Evolutionary conservation across 2,329 filamentous ascomycete genomes (phyloP).

Genomic region (Verticillium klebahnii): DNA sequence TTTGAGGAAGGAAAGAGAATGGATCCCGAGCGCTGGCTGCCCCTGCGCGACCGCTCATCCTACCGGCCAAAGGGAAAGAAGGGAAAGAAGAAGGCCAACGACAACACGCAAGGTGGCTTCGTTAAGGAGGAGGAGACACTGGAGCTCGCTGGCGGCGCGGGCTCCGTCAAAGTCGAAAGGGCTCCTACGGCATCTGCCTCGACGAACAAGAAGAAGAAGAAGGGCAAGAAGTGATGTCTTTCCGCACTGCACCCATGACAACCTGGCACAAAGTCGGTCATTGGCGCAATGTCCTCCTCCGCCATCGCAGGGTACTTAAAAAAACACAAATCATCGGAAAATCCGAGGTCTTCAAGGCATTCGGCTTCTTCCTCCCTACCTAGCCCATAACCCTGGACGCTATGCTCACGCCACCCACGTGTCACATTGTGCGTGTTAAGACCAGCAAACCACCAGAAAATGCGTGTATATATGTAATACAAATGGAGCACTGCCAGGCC

Average conservation of each 20-base stretch:
- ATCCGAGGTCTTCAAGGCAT: not conserved
- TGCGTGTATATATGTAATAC: not conserved
- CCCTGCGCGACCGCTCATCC: conserved; percentile 79
- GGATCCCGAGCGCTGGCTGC: conserved; percentile 91
- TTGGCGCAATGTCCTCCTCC: too few relatives aligned
- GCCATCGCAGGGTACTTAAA: too few relatives aligned
- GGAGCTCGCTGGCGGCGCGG: conserved; percentile 59
- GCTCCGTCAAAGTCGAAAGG: conserved; percentile 61
- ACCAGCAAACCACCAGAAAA: not conserved
- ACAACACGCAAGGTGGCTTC: conserved; percentile 79
- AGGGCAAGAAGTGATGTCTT: conserved; percentile 45
- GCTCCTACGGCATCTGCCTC: conserved; percentile 29
- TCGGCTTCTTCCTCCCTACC: not conserved
- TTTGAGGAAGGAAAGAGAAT: conserved; percentile 73
- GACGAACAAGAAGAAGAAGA: conserved; percentile 46
- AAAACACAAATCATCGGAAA: too few relatives aligned
- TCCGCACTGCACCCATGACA: not conserved
- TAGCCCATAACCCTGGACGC: not conserved
- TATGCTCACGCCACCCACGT: not conserved
- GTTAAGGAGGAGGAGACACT: conserved; percentile 69
- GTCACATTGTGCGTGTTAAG: not conserved
- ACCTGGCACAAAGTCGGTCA: too few relatives aligned
- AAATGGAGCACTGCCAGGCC: not conserved
- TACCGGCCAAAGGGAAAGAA: conserved; percentile 92
- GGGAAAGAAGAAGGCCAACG: conserved; percentile 75